phyloP scores from a whole-genome alignment of 2,329 filamentous ascomycete species.

The Pestalotiopsis sp. region DNA sequence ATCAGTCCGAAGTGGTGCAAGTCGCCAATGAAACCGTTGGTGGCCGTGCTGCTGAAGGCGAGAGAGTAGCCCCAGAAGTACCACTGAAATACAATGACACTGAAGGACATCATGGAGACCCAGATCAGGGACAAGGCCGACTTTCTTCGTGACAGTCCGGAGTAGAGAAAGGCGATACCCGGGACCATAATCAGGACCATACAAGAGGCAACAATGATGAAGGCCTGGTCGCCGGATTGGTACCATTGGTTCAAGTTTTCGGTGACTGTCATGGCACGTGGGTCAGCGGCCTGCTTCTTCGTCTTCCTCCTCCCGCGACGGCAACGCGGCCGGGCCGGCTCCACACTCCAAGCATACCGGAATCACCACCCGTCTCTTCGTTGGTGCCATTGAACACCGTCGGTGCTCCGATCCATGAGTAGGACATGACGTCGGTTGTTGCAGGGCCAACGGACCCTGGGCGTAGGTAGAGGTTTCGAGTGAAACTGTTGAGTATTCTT shows the following conservation, averaged over 20 bases:
- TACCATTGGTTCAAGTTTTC: constrained; percentile 97
- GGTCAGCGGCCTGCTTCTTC: not conserved
- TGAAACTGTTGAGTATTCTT: not conserved
- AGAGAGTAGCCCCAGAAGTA: constrained; percentile 99
- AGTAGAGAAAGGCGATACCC: constrained; percentile 96
- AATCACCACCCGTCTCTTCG: constrained; percentile 69
- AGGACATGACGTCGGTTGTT: constrained; percentile 47
- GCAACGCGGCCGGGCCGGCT: too few species aligned
- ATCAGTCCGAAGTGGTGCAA: constrained; percentile 85
- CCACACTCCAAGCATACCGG: constrained; percentile 57
- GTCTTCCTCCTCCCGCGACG: not conserved
- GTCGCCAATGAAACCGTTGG: constrained; percentile 90
- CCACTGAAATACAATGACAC: constrained; percentile 95
- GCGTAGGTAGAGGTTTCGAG: constrained; percentile 5
- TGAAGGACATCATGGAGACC: constrained; percentile 93
- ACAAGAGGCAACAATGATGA: constrained; percentile 83
- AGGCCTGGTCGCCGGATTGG: constrained; percentile 86
- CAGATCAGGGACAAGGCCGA: constrained; percentile 96
- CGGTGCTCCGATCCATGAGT: constrained; percentile 59
- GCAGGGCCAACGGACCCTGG: constrained; percentile 1
- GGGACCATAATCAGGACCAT: constrained; percentile 98
- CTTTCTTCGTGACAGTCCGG: constrained; percentile 94
- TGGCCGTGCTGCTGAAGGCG: constrained; percentile 80
- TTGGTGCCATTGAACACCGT: constrained; percentile 65
- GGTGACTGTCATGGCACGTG: constrained; percentile 52